A percentile compares a stretch with the other conserved stretches of the same genome.
Conservation (phyloP, 768 basidiomycete species). For the Peribolospora kevripleyi region DNA sequence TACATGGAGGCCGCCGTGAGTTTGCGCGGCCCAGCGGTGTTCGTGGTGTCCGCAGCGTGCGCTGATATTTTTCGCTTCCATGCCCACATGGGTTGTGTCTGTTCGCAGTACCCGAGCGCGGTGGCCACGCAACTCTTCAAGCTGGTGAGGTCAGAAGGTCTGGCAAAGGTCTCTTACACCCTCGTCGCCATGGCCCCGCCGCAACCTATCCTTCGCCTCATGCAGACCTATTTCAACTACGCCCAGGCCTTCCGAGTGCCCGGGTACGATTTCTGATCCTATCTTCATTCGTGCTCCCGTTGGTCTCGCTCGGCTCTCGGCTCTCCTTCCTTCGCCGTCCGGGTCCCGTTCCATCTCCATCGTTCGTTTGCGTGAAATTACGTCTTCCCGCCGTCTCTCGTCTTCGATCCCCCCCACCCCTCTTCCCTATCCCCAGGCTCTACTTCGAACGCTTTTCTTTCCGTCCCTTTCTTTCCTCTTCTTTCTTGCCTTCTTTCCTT, state of each 20-base stretch:
- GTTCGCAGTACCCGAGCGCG: conserved; percentile 7
- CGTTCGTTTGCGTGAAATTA: too few species aligned
- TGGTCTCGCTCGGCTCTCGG: too few species aligned
- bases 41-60: neutral
- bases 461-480: too few species aligned
- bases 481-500: too few species aligned
- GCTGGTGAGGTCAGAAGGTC: conserved; percentile 73
- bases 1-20: conserved; percentile 70
- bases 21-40: conserved; percentile 6
- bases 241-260: conserved; percentile 8
- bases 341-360: too few species aligned
- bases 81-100: neutral
- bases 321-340: too few species aligned
- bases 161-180: conserved; percentile 80
- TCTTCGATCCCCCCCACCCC: too few species aligned
- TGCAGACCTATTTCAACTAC: conserved; percentile 10
- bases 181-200: conserved; percentile 58
- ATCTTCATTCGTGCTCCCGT: too few species aligned
- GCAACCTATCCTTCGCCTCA: conserved; percentile 2
- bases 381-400: too few species aligned
- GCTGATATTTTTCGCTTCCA: neutral
- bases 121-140: conserved; percentile 82
- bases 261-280: too few species aligned
- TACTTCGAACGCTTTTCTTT: too few species aligned
- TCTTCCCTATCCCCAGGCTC: neutral